A percentile compares a stretch with the other conserved stretches of the same genome.
These are phyloP conservation scores for Nemania diffusa DNA, from an alignment of 2,329 filamentous ascomycete genomes.

Conservation along the genomic window DNA sequence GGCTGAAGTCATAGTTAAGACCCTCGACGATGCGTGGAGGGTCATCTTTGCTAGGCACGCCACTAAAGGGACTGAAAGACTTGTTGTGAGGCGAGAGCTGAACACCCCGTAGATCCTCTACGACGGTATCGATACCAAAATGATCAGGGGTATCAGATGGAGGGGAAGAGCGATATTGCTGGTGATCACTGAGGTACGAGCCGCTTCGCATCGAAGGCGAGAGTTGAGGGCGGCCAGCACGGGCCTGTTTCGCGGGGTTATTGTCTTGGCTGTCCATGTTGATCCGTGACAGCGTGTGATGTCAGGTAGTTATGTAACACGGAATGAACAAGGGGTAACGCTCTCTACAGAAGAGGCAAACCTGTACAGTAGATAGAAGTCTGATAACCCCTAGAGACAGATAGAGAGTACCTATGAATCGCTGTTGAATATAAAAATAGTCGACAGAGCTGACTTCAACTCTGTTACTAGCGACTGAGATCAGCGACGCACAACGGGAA, in stretches of 20 bases:
- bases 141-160: constrained; percentile 60
- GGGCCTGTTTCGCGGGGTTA: constrained; percentile 42
- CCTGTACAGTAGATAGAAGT: not conserved
- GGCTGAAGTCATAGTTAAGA: constrained; percentile 69
- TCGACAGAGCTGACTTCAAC: not conserved
- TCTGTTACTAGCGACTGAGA: constrained; percentile 7
- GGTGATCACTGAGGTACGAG: constrained; percentile 71
- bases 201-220: constrained; percentile 65
- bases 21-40: constrained; percentile 69
- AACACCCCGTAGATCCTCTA: constrained; percentile 63
- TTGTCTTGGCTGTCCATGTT: constrained; percentile 45
- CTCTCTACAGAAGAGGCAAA: constrained; percentile 7
- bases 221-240: constrained; percentile 59
- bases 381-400: not conserved
- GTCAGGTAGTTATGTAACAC: constrained; percentile 4
- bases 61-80: constrained; percentile 64
- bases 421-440: constrained; percentile 1
- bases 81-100: constrained; percentile 55
- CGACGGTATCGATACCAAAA: constrained; percentile 72
- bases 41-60: constrained; percentile 67
- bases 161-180: constrained; percentile 69
- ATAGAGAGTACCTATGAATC: not conserved
- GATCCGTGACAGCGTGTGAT: constrained; percentile 8
- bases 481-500: not conserved
- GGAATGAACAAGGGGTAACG: not conserved